Conservation (phyloP, 2,329 filamentous ascomycete species). For the Lachnellula hyalina region DNA sequence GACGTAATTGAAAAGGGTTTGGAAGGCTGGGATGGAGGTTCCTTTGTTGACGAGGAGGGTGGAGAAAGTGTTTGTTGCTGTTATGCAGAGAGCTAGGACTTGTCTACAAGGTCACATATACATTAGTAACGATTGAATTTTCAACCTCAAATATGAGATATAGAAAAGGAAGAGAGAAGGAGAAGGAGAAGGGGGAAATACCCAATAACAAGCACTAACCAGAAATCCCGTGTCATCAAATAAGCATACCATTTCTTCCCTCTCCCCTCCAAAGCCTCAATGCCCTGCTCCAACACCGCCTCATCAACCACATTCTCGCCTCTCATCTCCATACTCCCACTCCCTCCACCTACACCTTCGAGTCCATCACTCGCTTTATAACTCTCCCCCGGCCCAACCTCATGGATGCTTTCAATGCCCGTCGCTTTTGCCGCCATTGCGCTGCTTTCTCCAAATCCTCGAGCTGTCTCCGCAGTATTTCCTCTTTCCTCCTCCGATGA, state of each 20-base stretch:
- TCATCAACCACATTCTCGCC: constrained; percentile 6
- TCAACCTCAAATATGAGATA: no score
- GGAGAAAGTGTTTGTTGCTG: constrained; percentile 86
- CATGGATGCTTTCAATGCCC: constrained; percentile 16
- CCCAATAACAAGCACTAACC: constrained; percentile 73
- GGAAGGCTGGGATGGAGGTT: constrained; percentile 88
- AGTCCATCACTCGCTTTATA: constrained; percentile 23
- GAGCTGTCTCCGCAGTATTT: no score
- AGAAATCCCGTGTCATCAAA: constrained; percentile 81
- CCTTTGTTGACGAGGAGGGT: constrained; percentile 61
- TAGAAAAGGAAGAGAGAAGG: constrained; percentile 13
- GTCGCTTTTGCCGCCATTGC: constrained; percentile 11
- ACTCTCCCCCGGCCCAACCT: constrained; percentile 9
- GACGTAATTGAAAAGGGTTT: constrained; percentile 92
- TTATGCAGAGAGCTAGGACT: constrained; percentile 82
- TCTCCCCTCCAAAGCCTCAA: constrained; percentile 50
- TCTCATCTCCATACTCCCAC: constrained; percentile 14
- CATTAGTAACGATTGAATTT: neutral
- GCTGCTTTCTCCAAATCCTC: no score
- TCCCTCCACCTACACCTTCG: constrained; percentile 7
- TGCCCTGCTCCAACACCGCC: constrained; percentile 34
- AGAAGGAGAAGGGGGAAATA: constrained; percentile 33
- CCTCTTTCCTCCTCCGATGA: no score
- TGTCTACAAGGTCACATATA: constrained; percentile 44
- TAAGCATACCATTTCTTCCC: constrained; percentile 64